Conservation (phyloP, 768 basidiomycete genomes). For the Suillus tomentosus region DNA sequence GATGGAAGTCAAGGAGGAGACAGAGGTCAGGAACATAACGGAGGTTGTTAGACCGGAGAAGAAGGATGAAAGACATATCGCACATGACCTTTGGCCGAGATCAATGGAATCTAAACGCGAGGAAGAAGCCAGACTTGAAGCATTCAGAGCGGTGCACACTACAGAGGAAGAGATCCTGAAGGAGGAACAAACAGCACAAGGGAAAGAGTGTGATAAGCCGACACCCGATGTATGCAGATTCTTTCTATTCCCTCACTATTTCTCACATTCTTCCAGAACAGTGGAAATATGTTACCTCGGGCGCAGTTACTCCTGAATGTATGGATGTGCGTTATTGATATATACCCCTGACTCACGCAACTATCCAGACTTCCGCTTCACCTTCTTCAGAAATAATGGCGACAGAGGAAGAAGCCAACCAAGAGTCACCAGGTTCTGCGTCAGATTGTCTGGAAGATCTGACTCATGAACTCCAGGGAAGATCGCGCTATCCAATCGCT, state of each 20-base stretch:
- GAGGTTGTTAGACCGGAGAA: slow-evolving; percentile 18
- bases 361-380: neutral
- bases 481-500: neutral
- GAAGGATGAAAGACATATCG: slow-evolving; percentile 21
- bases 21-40: slow-evolving; percentile 15
- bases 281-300: neutral
- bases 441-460: slow-evolving; percentile 1
- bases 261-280: neutral
- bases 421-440: no score
- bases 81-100: slow-evolving; percentile 12
- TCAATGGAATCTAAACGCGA: slow-evolving; percentile 27
- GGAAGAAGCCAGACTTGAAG: slow-evolving; percentile 13
- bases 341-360: neutral
- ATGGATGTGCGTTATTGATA: neutral
- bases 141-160: slow-evolving; percentile 14
- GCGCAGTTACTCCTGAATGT: neutral
- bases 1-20: no score
- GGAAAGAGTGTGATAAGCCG: neutral
- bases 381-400: neutral
- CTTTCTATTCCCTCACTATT: neutral
- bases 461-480: neutral
- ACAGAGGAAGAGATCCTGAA: slow-evolving; percentile 28
- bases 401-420: neutral
- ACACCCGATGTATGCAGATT: neutral
- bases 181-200: slow-evolving; percentile 29